Conservation (phyloP, 805 yeast species). For the Jamesozyma gamospora region DNA sequence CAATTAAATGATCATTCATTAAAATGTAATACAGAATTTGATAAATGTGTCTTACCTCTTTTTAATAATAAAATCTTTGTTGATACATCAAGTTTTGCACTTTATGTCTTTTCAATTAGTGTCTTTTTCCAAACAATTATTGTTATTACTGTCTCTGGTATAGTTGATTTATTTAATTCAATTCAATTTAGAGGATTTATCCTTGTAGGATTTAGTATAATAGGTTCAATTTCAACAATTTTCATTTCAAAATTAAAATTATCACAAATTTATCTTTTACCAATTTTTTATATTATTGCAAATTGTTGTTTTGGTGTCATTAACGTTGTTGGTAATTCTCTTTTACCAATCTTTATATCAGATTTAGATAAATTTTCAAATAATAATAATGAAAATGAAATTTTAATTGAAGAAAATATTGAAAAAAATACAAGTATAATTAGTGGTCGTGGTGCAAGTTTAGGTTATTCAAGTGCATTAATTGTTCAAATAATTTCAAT, state of each 20-base stretch:
- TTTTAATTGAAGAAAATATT: slow-evolving; percentile 1
- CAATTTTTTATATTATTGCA: slow-evolving; percentile 48
- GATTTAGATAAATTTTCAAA: slow-evolving; percentile 26
- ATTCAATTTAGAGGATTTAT: slow-evolving; percentile 44
- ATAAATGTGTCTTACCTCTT: slow-evolving; percentile 37
- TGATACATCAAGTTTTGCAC: slow-evolving; percentile 64
- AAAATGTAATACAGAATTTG: slow-evolving; percentile 36
- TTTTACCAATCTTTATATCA: slow-evolving; percentile 50
- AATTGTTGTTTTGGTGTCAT: slow-evolving; percentile 70
- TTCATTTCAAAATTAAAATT: slow-evolving; percentile 29
- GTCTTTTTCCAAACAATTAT: slow-evolving; percentile 62
- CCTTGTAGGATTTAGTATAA: slow-evolving; percentile 44
- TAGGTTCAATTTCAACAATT: slow-evolving; percentile 50
- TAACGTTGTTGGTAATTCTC: slow-evolving; percentile 70
- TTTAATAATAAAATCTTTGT: slow-evolving; percentile 40
- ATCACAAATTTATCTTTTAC: slow-evolving; percentile 26
- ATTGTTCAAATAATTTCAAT: slow-evolving; percentile 55
- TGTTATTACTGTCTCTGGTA: slow-evolving; percentile 70
- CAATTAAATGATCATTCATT: slow-evolving; percentile 44
- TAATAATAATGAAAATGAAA: neutral
- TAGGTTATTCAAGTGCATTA: slow-evolving; percentile 62
- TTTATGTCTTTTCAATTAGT: slow-evolving; percentile 63
- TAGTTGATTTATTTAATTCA: slow-evolving; percentile 41
- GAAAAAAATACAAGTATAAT: slow-evolving; percentile 41
- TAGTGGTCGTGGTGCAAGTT: slow-evolving; percentile 61